phyloP scores from a whole-genome alignment of 495 filamentous ascomycete species.

The Aspergillus avenaceus region DNA sequence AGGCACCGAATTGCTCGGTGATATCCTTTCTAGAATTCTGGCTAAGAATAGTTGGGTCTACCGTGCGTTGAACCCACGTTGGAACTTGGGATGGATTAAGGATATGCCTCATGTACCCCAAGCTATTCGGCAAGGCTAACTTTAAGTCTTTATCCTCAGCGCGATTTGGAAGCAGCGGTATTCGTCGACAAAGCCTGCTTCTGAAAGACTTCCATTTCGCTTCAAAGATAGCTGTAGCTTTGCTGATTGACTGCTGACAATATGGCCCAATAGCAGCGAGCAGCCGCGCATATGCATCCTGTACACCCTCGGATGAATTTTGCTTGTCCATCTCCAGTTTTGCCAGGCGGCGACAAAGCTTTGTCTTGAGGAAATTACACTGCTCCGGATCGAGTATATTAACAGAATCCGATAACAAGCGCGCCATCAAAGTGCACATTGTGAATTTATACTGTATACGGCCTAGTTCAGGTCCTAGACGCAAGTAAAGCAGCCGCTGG shows the following conservation, averaged over 20 bases:
- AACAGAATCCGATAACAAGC: constrained; percentile 35
- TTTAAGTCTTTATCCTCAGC: constrained; percentile 22
- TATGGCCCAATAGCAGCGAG: constrained; percentile 13
- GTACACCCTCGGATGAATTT: neutral
- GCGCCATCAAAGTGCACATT: constrained; percentile 37
- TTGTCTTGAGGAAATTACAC: constrained; percentile 38
- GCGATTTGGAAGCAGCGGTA: constrained; percentile 32
- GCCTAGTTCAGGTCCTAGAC: constrained; percentile 40
- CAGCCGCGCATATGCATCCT: constrained; percentile 9
- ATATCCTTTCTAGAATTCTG: constrained; percentile 5
- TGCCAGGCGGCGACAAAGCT: constrained; percentile 55
- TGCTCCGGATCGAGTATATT: constrained; percentile 22
- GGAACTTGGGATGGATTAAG: constrained; percentile 3
- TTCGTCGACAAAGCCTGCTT: constrained; percentile 13
- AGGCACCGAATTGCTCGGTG: constrained; percentile 12
- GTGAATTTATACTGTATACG: constrained; percentile 53
- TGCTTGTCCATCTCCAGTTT: constrained; percentile 49
- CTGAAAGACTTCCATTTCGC: constrained; percentile 27
- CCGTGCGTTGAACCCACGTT: neutral
- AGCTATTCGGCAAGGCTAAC: constrained; percentile 44
- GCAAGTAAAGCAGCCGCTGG: constrained; percentile 38
- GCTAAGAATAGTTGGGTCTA: constrained; percentile 4
- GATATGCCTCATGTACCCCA: too few species aligned
- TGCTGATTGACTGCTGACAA: constrained; percentile 19
- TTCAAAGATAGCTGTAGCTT: constrained; percentile 7